Evolutionary conservation across 345 rosid genomes (phyloP).

Genomic region (Alliaria petiolata): DNA sequence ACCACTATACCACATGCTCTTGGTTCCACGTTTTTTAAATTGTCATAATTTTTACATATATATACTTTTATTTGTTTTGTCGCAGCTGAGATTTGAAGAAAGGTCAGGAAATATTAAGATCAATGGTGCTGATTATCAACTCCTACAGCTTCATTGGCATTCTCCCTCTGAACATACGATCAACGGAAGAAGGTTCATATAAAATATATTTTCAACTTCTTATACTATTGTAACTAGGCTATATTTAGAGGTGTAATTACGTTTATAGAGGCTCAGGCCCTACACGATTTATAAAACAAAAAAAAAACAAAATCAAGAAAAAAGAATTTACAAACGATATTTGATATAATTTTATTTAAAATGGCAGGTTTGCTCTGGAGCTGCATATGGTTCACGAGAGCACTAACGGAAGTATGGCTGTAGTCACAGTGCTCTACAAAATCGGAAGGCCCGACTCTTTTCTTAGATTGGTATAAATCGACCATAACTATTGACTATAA

Average conservation of each 20-base stretch:
- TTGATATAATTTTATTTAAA: background rate
- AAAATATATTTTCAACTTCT: background rate
- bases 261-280: background rate
- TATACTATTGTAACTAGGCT: background rate
- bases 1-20: background rate
- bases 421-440: constrained; percentile 65
- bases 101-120: constrained; percentile 46
- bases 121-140: constrained; percentile 44
- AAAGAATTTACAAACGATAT: background rate
- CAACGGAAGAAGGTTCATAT: constrained; percentile 40
- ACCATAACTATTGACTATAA: too few relatives aligned
- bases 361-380: constrained; percentile 58
- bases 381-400: constrained; percentile 77
- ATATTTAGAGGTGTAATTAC: background rate
- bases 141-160: constrained; percentile 76
- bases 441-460: constrained; percentile 68
- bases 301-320: background rate
- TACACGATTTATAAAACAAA: background rate
- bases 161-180: constrained; percentile 79
- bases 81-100: constrained; percentile 40
- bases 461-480: constrained; percentile 43
- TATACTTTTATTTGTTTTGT: background rate
- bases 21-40: background rate
- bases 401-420: constrained; percentile 52
- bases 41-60: background rate